A percentile compares a stretch with the other conserved stretches of the same genome.
Evolutionary conservation across 108 stramenopile genomes (phyloP).

Genomic region (Conticribra weissflogii): DNA sequence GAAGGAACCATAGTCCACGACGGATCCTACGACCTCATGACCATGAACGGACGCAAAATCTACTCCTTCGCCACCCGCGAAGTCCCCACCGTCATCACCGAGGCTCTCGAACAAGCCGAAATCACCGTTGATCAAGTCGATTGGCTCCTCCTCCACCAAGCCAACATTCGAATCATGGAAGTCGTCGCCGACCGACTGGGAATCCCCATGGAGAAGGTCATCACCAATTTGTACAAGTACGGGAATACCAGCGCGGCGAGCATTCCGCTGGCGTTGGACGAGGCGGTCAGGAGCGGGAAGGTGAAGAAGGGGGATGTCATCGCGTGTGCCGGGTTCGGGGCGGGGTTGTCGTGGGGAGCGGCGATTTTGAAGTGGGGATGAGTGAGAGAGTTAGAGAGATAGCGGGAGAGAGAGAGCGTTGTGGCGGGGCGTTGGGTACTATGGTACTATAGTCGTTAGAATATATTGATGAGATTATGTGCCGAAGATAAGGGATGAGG

Average conservation of each 20-base stretch:
- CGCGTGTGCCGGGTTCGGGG: slow-evolving; percentile 97
- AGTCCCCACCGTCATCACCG: slow-evolving; percentile 89
- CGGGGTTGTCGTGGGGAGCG: slow-evolving; percentile 96
- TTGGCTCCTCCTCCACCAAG: slow-evolving; percentile 94
- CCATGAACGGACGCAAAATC: slow-evolving; percentile 95
- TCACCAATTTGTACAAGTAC: slow-evolving; percentile 88
- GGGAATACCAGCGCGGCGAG: slow-evolving; percentile 96
- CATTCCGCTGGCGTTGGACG: slow-evolving; percentile 94
- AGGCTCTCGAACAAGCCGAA: slow-evolving; percentile 89
- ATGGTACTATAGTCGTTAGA: too few relatives aligned
- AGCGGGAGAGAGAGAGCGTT: too few relatives aligned
- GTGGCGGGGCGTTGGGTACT: too few relatives aligned
- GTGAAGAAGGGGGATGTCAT: slow-evolving; percentile 98
- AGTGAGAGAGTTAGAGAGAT: too few relatives aligned
- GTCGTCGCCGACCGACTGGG: slow-evolving; percentile 89
- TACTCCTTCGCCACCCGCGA: slow-evolving; percentile 96
- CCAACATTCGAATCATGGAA: slow-evolving; percentile 98
- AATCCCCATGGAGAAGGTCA: slow-evolving; percentile 92
- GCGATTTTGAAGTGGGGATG: slow-evolving; percentile 93
- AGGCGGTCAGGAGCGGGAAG: slow-evolving; percentile 87
- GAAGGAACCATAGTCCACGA: slow-evolving; percentile 67
- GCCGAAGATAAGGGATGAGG: too few relatives aligned
- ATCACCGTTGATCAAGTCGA: slow-evolving; percentile 92
- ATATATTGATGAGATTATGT: too few relatives aligned
- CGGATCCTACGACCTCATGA: slow-evolving; percentile 76